phyloP scores from a whole-genome alignment of 345 rosid genomes.

The Eucalyptus erythrocorys region DNA sequence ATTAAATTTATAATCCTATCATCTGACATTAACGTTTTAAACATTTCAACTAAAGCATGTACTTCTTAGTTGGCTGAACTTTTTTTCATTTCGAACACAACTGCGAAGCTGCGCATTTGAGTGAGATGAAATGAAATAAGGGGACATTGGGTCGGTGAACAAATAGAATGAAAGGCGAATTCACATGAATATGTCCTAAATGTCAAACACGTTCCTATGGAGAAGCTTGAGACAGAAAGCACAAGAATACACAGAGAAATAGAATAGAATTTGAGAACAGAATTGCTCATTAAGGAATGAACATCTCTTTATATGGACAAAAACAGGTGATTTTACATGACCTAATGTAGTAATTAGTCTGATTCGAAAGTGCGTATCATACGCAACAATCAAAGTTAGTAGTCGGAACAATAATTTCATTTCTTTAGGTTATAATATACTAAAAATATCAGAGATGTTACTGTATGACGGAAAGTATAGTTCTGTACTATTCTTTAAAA shows the following conservation, averaged over 20 bases:
- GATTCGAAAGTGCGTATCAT: neutral
- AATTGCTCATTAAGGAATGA: neutral
- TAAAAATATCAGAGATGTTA: neutral
- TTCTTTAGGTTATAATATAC: neutral
- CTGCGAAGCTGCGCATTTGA: neutral
- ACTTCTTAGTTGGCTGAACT: neutral
- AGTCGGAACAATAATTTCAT: neutral
- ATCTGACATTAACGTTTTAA: neutral
- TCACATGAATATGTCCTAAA: neutral
- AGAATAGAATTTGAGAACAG: neutral
- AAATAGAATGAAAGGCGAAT: neutral
- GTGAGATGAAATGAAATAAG: neutral
- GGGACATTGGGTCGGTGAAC: neutral
- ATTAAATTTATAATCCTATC: neutral
- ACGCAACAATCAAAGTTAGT: neutral
- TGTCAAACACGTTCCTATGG: neutral
- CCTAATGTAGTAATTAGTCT: neutral
- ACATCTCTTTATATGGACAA: neutral
- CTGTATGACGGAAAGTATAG: fast-evolving
- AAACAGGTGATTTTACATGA: neutral
- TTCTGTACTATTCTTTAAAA: neutral
- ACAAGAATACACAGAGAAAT: neutral
- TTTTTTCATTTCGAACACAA: neutral
- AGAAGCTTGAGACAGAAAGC: neutral
- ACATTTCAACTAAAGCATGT: neutral